Conservation (phyloP, 2,329 filamentous ascomycete genomes). For the Lasiodiplodia gonubiensis region DNA sequence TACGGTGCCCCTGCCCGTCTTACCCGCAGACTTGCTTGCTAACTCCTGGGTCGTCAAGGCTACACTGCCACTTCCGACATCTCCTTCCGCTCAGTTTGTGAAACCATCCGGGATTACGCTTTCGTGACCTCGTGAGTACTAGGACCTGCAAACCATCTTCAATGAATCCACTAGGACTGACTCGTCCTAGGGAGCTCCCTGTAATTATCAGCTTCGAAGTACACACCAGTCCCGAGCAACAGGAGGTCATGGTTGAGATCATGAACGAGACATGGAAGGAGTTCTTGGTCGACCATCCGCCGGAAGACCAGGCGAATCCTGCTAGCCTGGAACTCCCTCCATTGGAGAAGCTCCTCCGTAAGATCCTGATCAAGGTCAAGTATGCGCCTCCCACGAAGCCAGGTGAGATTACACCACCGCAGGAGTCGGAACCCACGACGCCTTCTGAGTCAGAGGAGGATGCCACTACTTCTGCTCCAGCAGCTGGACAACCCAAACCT, state of each 20-base stretch:
- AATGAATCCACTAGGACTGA: background rate
- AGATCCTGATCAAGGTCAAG: slow-evolving; percentile 69
- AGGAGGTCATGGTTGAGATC: slow-evolving; percentile 90
- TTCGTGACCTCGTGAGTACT: slow-evolving; percentile 64
- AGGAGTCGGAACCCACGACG: slow-evolving; percentile 38
- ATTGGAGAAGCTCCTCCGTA: slow-evolving; percentile 70
- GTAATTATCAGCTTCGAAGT: slow-evolving; percentile 93
- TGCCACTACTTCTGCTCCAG: slow-evolving; percentile 30
- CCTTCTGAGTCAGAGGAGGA: slow-evolving; percentile 50
- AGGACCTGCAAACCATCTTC: background rate
- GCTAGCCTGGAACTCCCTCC: slow-evolving; percentile 61
- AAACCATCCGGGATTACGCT: slow-evolving; percentile 76
- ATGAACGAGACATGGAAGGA: slow-evolving; percentile 88
- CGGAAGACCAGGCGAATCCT: slow-evolving; percentile 51
- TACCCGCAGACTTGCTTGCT: background rate
- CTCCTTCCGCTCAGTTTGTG: slow-evolving; percentile 84
- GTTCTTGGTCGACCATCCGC: slow-evolving; percentile 69
- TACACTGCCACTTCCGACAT: slow-evolving; percentile 87
- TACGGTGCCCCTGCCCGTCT: slow-evolving; percentile 26
- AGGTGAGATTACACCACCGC: slow-evolving; percentile 28
- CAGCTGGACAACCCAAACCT: background rate
- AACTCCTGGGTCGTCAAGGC: slow-evolving; percentile 35
- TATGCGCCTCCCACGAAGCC: slow-evolving; percentile 49
- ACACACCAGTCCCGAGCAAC: slow-evolving; percentile 80
- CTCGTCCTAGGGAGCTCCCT: slow-evolving; percentile 63